Conservation (phyloP, 2,329 filamentous ascomycete species). For the Pseudogymnoascus sp. region DNA sequence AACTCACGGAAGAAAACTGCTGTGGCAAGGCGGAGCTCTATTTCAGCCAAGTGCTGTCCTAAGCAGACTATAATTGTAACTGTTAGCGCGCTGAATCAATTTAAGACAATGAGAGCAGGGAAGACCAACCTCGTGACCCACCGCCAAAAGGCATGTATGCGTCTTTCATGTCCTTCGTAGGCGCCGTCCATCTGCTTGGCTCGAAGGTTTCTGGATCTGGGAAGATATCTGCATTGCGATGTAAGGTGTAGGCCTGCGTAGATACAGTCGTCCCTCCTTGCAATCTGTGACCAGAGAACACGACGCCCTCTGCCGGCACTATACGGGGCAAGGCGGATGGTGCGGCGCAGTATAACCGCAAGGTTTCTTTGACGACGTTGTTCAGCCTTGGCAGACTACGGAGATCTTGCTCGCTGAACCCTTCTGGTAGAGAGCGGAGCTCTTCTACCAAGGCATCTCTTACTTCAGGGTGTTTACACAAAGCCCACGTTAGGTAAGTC, state of each 20-base stretch:
- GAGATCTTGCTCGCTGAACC: conserved; percentile 22
- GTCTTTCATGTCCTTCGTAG: conserved; percentile 35
- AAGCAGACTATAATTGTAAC: conserved; percentile 35
- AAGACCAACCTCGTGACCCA: conserved; percentile 35
- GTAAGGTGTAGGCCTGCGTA: conserved; percentile 32
- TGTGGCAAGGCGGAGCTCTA: conserved; percentile 44
- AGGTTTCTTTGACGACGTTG: conserved; percentile 28
- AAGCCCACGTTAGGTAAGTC: not conserved
- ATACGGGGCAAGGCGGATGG: conserved; percentile 25
- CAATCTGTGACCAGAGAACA: conserved; percentile 26
- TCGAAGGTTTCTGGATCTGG: conserved; percentile 29
- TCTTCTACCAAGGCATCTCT: conserved; percentile 18
- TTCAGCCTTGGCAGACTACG: conserved; percentile 26
- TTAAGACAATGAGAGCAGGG: not conserved
- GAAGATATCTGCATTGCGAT: conserved; percentile 30
- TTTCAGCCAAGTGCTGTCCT: conserved; percentile 47
- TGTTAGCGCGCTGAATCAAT: not conserved
- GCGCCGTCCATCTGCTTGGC: conserved; percentile 31
- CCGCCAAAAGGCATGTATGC: conserved; percentile 45
- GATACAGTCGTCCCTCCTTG: conserved; percentile 27
- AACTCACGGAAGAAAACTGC: conserved; percentile 44
- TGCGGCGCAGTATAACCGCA: conserved; percentile 29
- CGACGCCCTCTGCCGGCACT: conserved; percentile 23
- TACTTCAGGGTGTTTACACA: conserved; percentile 10
- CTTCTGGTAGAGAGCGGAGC: conserved; percentile 15